Evolutionary conservation across 176 grass and related monocot species (phyloP).

Genomic region (Oropetium thomaeum): DNA sequence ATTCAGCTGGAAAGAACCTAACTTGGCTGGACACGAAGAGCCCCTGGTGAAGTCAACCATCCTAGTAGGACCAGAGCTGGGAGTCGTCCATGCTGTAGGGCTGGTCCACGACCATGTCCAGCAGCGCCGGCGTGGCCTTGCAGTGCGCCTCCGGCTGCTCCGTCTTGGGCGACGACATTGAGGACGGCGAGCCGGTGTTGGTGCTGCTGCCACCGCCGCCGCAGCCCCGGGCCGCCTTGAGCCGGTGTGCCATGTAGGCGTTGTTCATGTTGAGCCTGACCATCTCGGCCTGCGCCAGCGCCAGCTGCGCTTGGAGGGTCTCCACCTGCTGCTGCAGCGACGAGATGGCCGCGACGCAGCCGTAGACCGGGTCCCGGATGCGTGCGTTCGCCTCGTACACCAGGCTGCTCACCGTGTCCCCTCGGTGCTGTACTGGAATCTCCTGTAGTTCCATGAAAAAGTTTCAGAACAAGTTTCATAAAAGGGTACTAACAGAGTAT

Average conservation of each 20-base stretch:
- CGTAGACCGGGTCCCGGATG: constrained; percentile 85
- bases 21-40: background rate
- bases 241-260: constrained; percentile 49
- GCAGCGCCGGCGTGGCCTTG: constrained; percentile 30
- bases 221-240: background rate
- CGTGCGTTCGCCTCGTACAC: constrained; percentile 99
- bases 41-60: background rate
- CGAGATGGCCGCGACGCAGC: constrained; percentile 89
- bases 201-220: constrained; percentile 25
- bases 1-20: constrained; percentile 30
- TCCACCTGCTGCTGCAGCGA: constrained; percentile 96
- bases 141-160: constrained; percentile 27
- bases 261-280: constrained; percentile 61
- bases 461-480: background rate
- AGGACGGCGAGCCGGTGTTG: constrained; percentile 41
- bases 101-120: constrained; percentile 41
- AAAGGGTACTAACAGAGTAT: background rate
- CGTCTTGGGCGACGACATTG: constrained; percentile 50
- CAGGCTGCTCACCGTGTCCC: constrained; percentile 95
- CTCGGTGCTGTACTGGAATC: constrained; percentile 74
- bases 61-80: constrained; percentile 53
- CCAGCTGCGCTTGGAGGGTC: constrained; percentile 79
- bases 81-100: constrained; percentile 21
- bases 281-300: constrained; percentile 89
- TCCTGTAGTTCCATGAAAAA: constrained; percentile 49